Percentiles rank a stretch among this genome's conserved stretches.
Conservation (phyloP, 1,284 basidiomycete genomes). For the Ceratobasidium sp. region DNA sequence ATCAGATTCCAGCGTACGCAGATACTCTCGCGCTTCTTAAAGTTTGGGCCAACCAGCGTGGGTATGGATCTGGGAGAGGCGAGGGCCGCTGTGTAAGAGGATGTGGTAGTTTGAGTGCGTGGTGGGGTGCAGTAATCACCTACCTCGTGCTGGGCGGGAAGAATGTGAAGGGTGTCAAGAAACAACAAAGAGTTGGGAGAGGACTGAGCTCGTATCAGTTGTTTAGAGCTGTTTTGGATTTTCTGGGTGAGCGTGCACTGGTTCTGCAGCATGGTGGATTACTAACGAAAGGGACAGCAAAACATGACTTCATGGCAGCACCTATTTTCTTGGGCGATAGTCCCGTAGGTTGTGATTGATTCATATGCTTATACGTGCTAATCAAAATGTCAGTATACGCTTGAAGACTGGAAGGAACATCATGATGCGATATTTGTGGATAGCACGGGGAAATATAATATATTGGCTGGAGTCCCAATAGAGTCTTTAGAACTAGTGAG, state of each 20-base stretch:
- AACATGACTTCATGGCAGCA: conserved; percentile 76
- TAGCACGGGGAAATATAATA: conserved; percentile 82
- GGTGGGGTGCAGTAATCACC: conserved; percentile 80
- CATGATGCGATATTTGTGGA: conserved; percentile 76
- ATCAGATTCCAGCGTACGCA: conserved; percentile 74
- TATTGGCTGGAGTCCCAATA: conserved; percentile 82
- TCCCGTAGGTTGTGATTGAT: conserved; percentile 62
- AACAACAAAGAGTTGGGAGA: conserved; percentile 64
- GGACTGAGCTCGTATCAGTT: conserved; percentile 90
- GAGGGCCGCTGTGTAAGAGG: conserved; percentile 70
- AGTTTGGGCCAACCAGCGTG: conserved; percentile 94
- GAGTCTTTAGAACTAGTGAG: conserved; percentile 61
- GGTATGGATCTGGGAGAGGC: conserved; percentile 70
- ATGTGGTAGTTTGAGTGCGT: conserved; percentile 75
- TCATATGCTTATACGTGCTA: conserved; percentile 20
- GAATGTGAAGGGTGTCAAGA: conserved; percentile 54
- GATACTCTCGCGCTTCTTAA: conserved; percentile 87
- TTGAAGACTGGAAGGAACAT: conserved; percentile 66
- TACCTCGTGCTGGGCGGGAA: conserved; percentile 74
- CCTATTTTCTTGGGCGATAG: conserved; percentile 72
- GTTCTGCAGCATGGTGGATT: not conserved
- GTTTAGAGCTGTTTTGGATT: conserved; percentile 84
- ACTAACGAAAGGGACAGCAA: conserved; percentile 63
- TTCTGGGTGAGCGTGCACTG: conserved; percentile 69
- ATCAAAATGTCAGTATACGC: conserved; percentile 64